Conservation (phyloP, 2,329 filamentous ascomycete species). For the Dothiorella sarmentorum region DNA sequence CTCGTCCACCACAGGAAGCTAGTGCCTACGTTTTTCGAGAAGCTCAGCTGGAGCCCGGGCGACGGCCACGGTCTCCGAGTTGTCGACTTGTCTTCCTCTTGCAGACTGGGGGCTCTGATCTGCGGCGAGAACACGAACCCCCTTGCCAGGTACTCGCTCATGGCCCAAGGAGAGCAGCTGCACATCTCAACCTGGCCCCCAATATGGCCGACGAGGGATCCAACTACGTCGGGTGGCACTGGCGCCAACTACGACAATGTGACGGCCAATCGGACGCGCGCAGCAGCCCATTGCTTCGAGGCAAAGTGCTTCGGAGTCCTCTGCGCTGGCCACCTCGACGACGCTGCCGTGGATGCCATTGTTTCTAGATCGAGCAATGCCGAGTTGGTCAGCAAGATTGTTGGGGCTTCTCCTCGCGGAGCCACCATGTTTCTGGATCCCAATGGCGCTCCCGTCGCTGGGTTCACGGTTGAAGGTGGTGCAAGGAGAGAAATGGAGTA, state of each 20-base stretch:
- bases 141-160: conserved; percentile 50
- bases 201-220: conserved; percentile 49
- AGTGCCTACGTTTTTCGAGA: conserved; percentile 56
- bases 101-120: conserved; percentile 50
- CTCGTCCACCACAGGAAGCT: conserved; percentile 54
- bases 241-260: conserved; percentile 52
- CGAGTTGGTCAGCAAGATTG: conserved; percentile 29
- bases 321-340: conserved; percentile 44
- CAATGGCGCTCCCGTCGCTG: conserved; percentile 41
- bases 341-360: conserved; percentile 38
- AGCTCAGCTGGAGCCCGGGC: conserved; percentile 52
- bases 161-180: conserved; percentile 55
- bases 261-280: conserved; percentile 50
- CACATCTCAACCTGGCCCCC: conserved; percentile 57
- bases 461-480: conserved; percentile 35
- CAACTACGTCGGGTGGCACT: neutral
- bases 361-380: conserved; percentile 29
- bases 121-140: conserved; percentile 60
- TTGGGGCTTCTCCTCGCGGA: conserved; percentile 42
- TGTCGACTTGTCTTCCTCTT: conserved; percentile 41
- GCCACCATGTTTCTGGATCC: conserved; percentile 53
- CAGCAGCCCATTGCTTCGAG: conserved; percentile 57
- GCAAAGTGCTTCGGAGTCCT: conserved; percentile 56
- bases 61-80: conserved; percentile 51
- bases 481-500: conserved; percentile 31